phyloP scores from a whole-genome alignment of 2,329 filamentous ascomycete genomes.

The Diplodia mutila region DNA sequence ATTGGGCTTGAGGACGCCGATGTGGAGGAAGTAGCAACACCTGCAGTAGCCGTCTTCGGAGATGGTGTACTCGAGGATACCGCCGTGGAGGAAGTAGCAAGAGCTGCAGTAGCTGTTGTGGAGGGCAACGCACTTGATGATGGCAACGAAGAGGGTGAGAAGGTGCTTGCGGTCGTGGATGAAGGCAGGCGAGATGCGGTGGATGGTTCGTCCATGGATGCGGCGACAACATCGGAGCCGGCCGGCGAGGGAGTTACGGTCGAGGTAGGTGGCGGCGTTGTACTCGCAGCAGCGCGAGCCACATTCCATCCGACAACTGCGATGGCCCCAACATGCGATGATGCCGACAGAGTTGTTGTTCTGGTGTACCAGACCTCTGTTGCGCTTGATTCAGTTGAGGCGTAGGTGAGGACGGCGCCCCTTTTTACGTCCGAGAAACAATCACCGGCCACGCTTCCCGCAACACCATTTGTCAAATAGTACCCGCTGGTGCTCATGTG shows the following conservation, averaged over 20 bases:
- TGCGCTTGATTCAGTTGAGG: background rate
- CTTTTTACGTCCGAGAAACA: background rate
- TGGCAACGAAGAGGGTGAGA: background rate
- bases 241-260: background rate
- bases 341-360: conserved; percentile 11
- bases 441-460: background rate
- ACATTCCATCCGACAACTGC: conserved; percentile 26
- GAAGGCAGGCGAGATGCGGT: background rate
- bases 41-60: background rate
- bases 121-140: background rate
- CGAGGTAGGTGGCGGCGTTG: background rate
- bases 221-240: too few relatives aligned
- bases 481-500: background rate
- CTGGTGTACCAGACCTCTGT: conserved; percentile 7
- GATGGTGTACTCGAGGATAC: background rate
- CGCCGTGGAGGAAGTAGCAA: too few relatives aligned
- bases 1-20: background rate
- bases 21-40: background rate
- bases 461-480: background rate
- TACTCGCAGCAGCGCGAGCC: background rate
- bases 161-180: background rate
- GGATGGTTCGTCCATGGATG: background rate
- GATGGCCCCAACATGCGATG: conserved; percentile 25
- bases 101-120: too few relatives aligned
- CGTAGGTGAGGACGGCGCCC: background rate